A percentile compares a stretch with the other conserved stretches of the same genome.
Conservation (phyloP, 192 early-diverging fungal species). For the Dispira parvispora region DNA sequence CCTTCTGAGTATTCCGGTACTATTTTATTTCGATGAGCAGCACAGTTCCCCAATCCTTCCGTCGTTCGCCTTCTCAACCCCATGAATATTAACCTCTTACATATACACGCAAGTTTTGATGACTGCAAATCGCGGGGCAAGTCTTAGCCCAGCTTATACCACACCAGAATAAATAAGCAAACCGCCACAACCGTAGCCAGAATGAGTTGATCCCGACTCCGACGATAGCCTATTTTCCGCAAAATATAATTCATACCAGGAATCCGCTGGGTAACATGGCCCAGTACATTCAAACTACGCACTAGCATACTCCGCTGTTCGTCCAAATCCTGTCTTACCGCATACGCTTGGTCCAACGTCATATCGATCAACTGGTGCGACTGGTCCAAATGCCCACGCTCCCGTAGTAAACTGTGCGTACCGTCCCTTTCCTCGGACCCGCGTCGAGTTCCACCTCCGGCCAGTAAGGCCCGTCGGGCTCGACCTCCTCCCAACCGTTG, state of each 20-base stretch:
- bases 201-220: background rate
- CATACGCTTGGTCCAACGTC: slow-evolving; percentile 27
- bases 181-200: background rate
- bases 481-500: background rate
- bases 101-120: no score
- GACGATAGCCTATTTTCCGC: background rate
- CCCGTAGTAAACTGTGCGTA: slow-evolving; percentile 20
- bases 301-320: slow-evolving; percentile 21
- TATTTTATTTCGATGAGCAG: no score
- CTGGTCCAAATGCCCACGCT: slow-evolving; percentile 23
- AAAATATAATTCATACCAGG: background rate
- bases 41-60: no score
- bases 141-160: background rate
- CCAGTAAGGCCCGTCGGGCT: background rate
- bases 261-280: slow-evolving; percentile 22
- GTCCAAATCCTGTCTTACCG: slow-evolving; percentile 21
- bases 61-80: no score
- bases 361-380: slow-evolving; percentile 28
- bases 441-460: background rate
- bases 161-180: background rate
- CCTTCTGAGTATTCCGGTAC: no score
- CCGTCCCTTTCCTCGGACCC: slow-evolving; percentile 13
- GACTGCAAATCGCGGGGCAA: no score
- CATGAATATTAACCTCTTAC: no score
- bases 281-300: slow-evolving; percentile 16